Base-by-base conservation (phyloP, 345 rosid genomes). In the Gossypium arboreum region DNA sequence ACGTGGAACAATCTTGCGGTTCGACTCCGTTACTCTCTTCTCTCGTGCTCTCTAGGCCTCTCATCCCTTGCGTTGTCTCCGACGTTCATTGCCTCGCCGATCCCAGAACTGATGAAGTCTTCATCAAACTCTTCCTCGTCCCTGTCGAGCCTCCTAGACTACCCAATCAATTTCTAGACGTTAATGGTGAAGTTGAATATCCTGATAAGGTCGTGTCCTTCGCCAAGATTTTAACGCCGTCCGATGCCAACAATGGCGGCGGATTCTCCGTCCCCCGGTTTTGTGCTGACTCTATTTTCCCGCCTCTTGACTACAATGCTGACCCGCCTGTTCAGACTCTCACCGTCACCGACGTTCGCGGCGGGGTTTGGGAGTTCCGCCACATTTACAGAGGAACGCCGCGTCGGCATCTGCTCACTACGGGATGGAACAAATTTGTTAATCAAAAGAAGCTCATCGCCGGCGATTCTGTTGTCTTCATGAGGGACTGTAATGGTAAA, bases 401-500 rank as follows among this genome's bases (percentile, higher is more conserved):
- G 2, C 88, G 97, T 54, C 81, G 98, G 15, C 99, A 95, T 69
- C 75, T 93, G 77, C 82, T 95, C 45, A 93, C 98, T 64, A 93
- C 98, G 7, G 99, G 98, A 11, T 95, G 99, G 99, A 91, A 96
- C 82, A 95, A 90, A 82, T 95, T 95, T 72, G 97, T 95, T 6
- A 95, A 95, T 68, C 56, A 39, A 10, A 95, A 95, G 93, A 91
- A 89, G 82, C 85, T 95, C 1, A 88, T 95, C 62, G 96, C 99
- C 3, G 97, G 98, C 0, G 99, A 95, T 75, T 86, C 96, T 0
- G 92, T 93, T 9, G 92, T 95, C 1, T 95, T 92, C 78, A 89
- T 94, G 97, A 90, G 81, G 82, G 87, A 85, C 77, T 70, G 79
- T 22, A 73, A 11, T 12, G 88, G 88, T 4, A 80, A 85, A 73